These are phyloP conservation scores for Aquilaria sinensis DNA, from an alignment of 345 rosid species.

Conservation along the genomic window DNA sequence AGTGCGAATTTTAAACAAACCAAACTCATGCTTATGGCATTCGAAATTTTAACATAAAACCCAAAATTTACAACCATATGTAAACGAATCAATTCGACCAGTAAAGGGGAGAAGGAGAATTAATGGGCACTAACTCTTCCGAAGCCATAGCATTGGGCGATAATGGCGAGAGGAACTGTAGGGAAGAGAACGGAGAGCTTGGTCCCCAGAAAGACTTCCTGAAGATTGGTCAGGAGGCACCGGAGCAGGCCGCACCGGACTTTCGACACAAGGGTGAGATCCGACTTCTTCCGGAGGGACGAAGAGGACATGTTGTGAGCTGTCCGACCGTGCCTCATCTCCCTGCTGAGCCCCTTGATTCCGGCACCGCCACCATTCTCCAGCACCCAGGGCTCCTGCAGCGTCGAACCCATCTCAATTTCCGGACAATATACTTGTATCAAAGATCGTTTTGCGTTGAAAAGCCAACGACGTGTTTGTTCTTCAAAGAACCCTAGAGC, in stretches of 20 bases:
- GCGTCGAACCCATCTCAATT: constrained; percentile 20
- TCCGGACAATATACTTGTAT: too few species aligned
- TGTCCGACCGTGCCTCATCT: constrained; percentile 61
- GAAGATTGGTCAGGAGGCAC: constrained; percentile 50
- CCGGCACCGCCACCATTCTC: constrained; percentile 35
- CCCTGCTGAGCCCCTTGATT: constrained; percentile 45
- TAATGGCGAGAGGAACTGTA: constrained; percentile 66
- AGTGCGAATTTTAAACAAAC: too few species aligned
- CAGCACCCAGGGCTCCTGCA: constrained; percentile 34
- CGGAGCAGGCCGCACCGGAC: constrained; percentile 44
- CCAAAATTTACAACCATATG: too few species aligned
- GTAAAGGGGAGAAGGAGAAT: too few species aligned
- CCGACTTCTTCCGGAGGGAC: constrained; percentile 74
- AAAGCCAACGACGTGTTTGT: too few species aligned
- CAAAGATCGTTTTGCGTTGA: too few species aligned
- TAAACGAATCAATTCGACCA: too few species aligned
- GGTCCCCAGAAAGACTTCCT: constrained; percentile 82
- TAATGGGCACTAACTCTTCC: constrained; percentile 40
- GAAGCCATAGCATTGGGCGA: constrained; percentile 44
- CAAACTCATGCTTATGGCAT: too few species aligned
- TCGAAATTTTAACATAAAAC: too few species aligned
- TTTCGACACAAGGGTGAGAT: constrained; percentile 47
- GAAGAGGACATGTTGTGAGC: constrained; percentile 88
- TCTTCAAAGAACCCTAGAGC: too few species aligned
- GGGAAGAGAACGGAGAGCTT: constrained; percentile 73